Evolutionary conservation across 2,329 filamentous ascomycete genomes (phyloP), one percentile per base, ranked within the genome.

Genomic region (Didymella glomerata): DNA sequence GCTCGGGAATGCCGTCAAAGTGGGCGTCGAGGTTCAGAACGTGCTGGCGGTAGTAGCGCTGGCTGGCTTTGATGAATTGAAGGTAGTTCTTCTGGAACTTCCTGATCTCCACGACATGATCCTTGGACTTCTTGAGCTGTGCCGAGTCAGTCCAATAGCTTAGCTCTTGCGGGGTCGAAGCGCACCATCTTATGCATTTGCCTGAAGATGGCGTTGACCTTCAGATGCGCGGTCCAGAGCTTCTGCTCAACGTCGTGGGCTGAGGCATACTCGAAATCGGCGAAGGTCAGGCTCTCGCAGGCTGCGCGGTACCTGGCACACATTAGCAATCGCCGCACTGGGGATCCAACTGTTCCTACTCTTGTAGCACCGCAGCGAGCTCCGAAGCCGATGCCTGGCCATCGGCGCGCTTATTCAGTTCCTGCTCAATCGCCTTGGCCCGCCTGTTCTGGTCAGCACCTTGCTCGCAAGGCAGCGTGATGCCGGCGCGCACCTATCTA

Each of bases 31-130:
- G 82, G 56, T 89, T 87, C 76, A 94, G 88, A 54, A 97, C 90
- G 71, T 92, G 95, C 65, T 88, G 88, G 70, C 90, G 88, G 82
- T 98, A 98, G 77, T 96, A 97, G 69, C 88, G 87, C 77, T 95
- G 91, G 65, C 92, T 90, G 46, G 89, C 89, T 78, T 94, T 96
- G 68, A 98, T 87, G 76, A 96, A 98, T 66, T 87, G 86, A 57
- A 89, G 82, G 76, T 96, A 98, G 64, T 89, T 84, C 78, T 91
- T 93, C 75, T 91, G 89, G 49, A 94, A 82, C 77, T 93, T 95
- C 63, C 93, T 87, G 69, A 87, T 87, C 77, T 87, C 84, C 45
- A 88, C 85, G 55, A 83, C 80, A 68, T 81, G 83, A 69, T 83
- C 83, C 67, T 82, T 83, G 57, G 78, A 78, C 66, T 84, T 71